A percentile compares a stretch with the other conserved stretches of the same genome.
Conservation (phyloP, 352 stramenopile genomes). For the Thraustotheca clavata region DNA sequence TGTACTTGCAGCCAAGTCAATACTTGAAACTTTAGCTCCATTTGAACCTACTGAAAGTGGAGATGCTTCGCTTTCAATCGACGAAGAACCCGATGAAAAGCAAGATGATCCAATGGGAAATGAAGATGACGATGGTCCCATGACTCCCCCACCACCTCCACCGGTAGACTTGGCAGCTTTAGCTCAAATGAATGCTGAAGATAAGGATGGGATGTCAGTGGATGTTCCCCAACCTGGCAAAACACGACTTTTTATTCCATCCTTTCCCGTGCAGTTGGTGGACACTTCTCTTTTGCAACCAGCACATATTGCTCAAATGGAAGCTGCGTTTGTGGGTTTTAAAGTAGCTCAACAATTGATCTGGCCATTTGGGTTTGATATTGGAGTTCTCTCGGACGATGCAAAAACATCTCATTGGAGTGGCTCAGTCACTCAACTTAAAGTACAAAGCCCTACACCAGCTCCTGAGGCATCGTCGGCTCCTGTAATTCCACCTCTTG, state of each 20-base stretch:
- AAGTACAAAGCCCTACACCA: slow-evolving; percentile 24
- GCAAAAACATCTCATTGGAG: slow-evolving; percentile 59
- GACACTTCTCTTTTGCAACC: slow-evolving; percentile 49
- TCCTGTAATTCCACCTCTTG: slow-evolving; percentile 43
- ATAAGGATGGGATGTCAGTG: slow-evolving; percentile 54
- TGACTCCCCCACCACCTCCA: slow-evolving; percentile 26
- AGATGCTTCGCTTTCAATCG: slow-evolving; percentile 29
- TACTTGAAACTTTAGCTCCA: background rate
- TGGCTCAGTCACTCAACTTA: slow-evolving; percentile 62
- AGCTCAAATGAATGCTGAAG: slow-evolving; percentile 80
- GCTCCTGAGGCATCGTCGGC: slow-evolving; percentile 26
- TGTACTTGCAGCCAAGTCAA: background rate
- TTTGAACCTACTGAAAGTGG: background rate
- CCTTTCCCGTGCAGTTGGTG: slow-evolving; percentile 32
- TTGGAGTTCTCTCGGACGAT: slow-evolving; percentile 62
- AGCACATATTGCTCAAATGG: slow-evolving; percentile 40
- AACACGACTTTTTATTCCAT: slow-evolving; percentile 35
- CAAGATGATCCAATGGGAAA: slow-evolving; percentile 36
- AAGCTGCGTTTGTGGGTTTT: slow-evolving; percentile 62
- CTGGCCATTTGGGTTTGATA: slow-evolving; percentile 67
- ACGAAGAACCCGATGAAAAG: slow-evolving; percentile 40
- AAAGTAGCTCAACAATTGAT: slow-evolving; percentile 40
- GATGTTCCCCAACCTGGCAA: background rate
- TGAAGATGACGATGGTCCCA: slow-evolving; percentile 31
- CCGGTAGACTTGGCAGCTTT: slow-evolving; percentile 75